Evolutionary conservation across 2,329 filamentous ascomycete species (phyloP).

Genomic region (Talaromyces sp.): DNA sequence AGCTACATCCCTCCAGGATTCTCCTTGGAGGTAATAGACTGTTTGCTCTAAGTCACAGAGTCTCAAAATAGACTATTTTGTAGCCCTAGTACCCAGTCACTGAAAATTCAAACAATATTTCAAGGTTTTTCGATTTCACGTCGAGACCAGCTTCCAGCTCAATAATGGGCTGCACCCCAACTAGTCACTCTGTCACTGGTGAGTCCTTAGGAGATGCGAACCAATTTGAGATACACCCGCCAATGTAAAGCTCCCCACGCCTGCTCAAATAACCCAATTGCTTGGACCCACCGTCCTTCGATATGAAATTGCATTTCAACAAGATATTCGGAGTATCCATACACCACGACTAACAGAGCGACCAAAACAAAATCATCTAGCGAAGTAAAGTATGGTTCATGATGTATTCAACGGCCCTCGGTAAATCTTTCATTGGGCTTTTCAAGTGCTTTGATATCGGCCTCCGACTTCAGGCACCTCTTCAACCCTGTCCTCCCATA

Average conservation of each 20-base stretch:
- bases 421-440: neutral
- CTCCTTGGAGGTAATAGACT: neutral
- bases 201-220: constrained; percentile 10
- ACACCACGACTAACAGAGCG: constrained; percentile 2
- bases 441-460: constrained; percentile 5
- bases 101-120: neutral
- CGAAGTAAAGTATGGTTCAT: neutral
- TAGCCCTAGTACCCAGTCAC: constrained; percentile 10
- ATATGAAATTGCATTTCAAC: constrained; percentile 13
- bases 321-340: constrained; percentile 1
- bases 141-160: constrained; percentile 4
- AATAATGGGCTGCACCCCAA: neutral
- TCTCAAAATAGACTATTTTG: constrained; percentile 10
- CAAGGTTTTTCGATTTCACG: neutral
- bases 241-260: neutral
- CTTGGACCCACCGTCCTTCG: constrained; percentile 6
- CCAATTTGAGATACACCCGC: constrained; percentile 10
- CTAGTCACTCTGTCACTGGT: constrained; percentile 10
- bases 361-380: constrained; percentile 3
- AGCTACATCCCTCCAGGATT: constrained; percentile 3
- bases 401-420: constrained; percentile 15
- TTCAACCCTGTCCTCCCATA: neutral
- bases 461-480: neutral
- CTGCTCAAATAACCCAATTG: constrained; percentile 2
- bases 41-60: neutral